Conservation (phyloP, 208 protist genomes). For the Trypanosoma avium region DNA sequence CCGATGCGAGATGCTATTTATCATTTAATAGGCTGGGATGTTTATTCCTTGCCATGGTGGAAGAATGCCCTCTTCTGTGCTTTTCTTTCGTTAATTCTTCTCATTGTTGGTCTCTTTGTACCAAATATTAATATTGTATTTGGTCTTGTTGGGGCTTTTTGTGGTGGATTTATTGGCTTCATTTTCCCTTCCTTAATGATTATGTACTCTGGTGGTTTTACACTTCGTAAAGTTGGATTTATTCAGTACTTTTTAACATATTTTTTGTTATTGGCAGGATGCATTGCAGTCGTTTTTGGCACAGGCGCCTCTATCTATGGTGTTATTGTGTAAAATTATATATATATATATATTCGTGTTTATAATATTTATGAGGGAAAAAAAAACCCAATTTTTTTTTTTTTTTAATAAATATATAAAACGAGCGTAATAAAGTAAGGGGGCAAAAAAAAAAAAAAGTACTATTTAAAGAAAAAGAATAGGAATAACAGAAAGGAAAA, state of each 20-base stretch:
- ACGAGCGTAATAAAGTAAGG: no score
- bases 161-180: conserved; percentile 66
- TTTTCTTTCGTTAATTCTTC: conserved; percentile 22
- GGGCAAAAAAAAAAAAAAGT: neutral
- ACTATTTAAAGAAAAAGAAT: neutral
- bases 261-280: conserved; percentile 45
- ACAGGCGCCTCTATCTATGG: conserved; percentile 57
- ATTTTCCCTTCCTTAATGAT: conserved; percentile 60
- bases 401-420: no score
- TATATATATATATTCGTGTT: conserved; percentile 8
- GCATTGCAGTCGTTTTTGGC: conserved; percentile 50
- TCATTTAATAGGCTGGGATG: conserved; percentile 41
- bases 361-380: no score
- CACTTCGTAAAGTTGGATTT: conserved; percentile 32
- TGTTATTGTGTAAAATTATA: conserved; percentile 13
- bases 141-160: conserved; percentile 47
- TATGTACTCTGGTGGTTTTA: conserved; percentile 67
- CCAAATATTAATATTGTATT: conserved; percentile 77
- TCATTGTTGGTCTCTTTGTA: conserved; percentile 69
- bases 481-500: neutral
- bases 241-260: conserved; percentile 46
- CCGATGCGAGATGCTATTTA: conserved; percentile 23
- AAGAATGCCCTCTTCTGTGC: conserved; percentile 42
- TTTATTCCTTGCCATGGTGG: conserved; percentile 50
- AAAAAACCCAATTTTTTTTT: no score